A percentile compares a stretch with the other conserved stretches of the same genome.
Conservation (phyloP, 2,329 filamentous ascomycete species). For the Microsporum audouinii region DNA sequence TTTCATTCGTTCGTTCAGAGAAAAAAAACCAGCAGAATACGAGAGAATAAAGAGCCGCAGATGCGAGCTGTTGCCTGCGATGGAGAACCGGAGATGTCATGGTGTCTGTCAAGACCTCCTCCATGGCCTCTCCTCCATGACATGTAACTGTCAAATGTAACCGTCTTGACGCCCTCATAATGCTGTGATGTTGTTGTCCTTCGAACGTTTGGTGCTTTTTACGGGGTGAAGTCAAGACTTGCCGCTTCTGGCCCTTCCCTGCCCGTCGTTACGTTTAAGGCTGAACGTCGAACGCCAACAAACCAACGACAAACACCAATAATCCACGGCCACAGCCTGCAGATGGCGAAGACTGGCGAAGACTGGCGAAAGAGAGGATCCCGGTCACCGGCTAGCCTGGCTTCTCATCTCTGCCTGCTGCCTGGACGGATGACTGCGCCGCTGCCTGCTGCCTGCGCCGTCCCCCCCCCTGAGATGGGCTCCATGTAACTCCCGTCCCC, state of each 20-base stretch:
- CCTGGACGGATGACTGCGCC: not conserved
- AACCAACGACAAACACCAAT: not conserved
- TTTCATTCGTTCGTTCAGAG: not conserved
- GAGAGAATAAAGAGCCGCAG: too few species aligned
- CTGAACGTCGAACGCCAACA: not conserved
- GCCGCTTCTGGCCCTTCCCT: slow-evolving; percentile 3
- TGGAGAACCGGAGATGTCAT: too few species aligned
- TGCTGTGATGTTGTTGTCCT: too few species aligned
- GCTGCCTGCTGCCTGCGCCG: not conserved
- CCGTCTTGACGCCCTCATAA: too few species aligned
- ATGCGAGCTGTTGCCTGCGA: too few species aligned
- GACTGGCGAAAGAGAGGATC: not conserved
- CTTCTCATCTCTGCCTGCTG: not conserved
- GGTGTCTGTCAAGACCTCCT: too few species aligned
- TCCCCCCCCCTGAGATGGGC: not conserved
- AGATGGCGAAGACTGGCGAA: not conserved
- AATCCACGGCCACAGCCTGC: not conserved
- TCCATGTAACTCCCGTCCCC: not conserved
- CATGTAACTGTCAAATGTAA: too few species aligned
- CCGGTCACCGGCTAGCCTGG: not conserved
- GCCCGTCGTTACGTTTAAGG: not conserved
- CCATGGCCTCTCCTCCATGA: too few species aligned
- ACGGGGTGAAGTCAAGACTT: too few species aligned
- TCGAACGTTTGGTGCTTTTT: too few species aligned
- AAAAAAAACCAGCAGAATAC: too few species aligned